A percentile compares a stretch with the other conserved stretches of the same genome.
These are phyloP conservation scores for Rasamsonia emersonii DNA, from an alignment of 2,329 filamentous ascomycete species.

Conservation along the genomic window DNA sequence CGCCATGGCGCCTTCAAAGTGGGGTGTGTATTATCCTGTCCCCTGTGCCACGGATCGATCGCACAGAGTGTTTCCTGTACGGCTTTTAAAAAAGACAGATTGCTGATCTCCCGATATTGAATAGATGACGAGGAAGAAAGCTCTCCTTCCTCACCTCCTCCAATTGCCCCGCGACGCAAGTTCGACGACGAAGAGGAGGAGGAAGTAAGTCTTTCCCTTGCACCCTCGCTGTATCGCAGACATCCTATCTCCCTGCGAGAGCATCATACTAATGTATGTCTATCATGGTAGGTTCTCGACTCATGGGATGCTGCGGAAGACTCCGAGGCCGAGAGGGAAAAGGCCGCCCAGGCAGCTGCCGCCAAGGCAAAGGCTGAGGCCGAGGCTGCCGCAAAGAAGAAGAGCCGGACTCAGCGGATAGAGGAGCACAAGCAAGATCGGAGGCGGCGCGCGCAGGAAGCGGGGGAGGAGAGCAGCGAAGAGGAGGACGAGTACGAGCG, in stretches of 20 bases:
- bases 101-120: constrained; percentile 3
- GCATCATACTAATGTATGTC: constrained; percentile 2
- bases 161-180: constrained; percentile 51
- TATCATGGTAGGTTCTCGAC: constrained; percentile 63
- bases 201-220: constrained; percentile 63
- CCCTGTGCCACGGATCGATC: constrained; percentile 3
- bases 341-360: constrained; percentile 76
- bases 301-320: constrained; percentile 97
- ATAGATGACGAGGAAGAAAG: constrained; percentile 43
- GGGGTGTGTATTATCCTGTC: constrained; percentile 34
- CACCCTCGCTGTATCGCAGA: too few relatives aligned
- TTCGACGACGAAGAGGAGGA: constrained; percentile 90
- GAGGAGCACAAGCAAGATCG: constrained; percentile 65
- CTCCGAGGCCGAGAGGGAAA: constrained; percentile 93
- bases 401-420: constrained; percentile 77
- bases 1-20: constrained; percentile 41
- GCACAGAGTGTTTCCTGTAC: constrained; percentile 1
- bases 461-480: constrained; percentile 51
- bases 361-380: constrained; percentile 84
- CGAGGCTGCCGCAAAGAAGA: constrained; percentile 81
- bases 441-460: constrained; percentile 50
- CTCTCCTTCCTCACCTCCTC: constrained; percentile 38
- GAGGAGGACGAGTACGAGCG: constrained; percentile 66
- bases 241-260: too few relatives aligned
- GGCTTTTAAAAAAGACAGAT: not conserved